Evolutionary conservation across 306 rosid genomes (phyloP).

Genomic region (Castanea mollissima): DNA sequence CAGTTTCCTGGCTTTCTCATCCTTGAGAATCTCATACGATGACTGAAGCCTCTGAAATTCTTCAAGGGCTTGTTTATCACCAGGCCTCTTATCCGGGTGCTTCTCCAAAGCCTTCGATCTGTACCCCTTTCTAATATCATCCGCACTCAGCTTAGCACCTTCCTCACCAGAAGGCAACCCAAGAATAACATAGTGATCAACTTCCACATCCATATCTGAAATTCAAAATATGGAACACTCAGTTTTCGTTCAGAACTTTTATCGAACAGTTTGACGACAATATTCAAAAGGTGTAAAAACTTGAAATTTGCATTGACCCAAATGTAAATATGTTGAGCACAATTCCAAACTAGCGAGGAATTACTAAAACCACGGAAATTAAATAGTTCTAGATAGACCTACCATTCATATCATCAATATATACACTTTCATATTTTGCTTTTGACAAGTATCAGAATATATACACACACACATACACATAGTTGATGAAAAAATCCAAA

Average conservation of each 20-base stretch:
- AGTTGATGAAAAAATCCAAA: too few species aligned
- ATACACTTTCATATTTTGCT: too few species aligned
- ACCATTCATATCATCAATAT: too few species aligned
- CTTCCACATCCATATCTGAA: slow-evolving; percentile 43
- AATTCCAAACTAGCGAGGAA: too few species aligned
- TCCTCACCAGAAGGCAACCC: slow-evolving; percentile 86
- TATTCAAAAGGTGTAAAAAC: not conserved
- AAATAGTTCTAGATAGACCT: too few species aligned
- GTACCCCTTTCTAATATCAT: slow-evolving; percentile 78
- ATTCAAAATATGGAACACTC: not conserved
- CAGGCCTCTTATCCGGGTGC: slow-evolving; percentile 93
- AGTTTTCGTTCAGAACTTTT: not conserved
- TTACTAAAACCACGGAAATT: too few species aligned
- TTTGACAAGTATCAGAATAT: too few species aligned
- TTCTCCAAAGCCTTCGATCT: slow-evolving; percentile 66
- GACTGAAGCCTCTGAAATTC: slow-evolving; percentile 64
- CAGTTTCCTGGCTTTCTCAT: slow-evolving; percentile 70
- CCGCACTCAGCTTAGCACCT: slow-evolving; percentile 61
- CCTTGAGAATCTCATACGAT: slow-evolving; percentile 81
- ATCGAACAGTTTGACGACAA: not conserved
- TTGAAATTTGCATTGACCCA: too few species aligned
- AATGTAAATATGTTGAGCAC: too few species aligned
- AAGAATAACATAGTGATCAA: slow-evolving; percentile 67
- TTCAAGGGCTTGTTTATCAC: slow-evolving; percentile 69
- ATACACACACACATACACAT: too few species aligned